Evolutionary conservation across 2,329 filamentous ascomycete species (phyloP).

Genomic region (Penicillium oxalicum): DNA sequence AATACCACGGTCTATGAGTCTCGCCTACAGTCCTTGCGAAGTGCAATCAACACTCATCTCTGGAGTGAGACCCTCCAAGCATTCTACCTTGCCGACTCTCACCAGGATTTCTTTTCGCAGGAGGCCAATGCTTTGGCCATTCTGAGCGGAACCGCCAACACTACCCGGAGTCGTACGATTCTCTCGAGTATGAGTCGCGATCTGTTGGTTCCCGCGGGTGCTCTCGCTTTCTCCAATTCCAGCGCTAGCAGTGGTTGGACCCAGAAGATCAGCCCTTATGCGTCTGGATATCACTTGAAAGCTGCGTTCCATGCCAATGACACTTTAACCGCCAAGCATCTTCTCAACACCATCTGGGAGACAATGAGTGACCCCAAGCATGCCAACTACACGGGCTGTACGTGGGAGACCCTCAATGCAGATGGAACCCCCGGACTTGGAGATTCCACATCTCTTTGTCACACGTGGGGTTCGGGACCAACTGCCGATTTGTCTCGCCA

Average conservation of each 20-base stretch:
- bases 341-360: conserved; percentile 10
- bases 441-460: conserved; percentile 26
- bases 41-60: conserved; percentile 8
- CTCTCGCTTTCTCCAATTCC: conserved; percentile 11
- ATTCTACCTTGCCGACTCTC: conserved; percentile 6
- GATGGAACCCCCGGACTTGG: conserved; percentile 15
- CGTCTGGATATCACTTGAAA: conserved; percentile 12
- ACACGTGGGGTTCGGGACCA: conserved; percentile 31
- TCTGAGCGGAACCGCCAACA: conserved; percentile 4
- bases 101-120: conserved; percentile 11
- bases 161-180: neutral
- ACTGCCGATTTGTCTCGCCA: conserved; percentile 28
- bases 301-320: conserved; percentile 9
- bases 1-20: conserved; percentile 4
- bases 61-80: conserved; percentile 10
- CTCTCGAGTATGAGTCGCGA: conserved; percentile 7
- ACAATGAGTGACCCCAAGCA: conserved; percentile 8
- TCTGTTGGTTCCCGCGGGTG: conserved; percentile 5
- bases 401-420: conserved; percentile 6
- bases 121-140: conserved; percentile 12
- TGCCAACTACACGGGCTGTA: conserved; percentile 13
- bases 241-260: conserved; percentile 7
- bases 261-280: conserved; percentile 9
- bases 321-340: neutral
- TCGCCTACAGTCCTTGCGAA: conserved; percentile 2